These are phyloP conservation scores for Neofusicoccum kwambonambiense DNA, from an alignment of 2,329 filamentous ascomycete genomes.

Conservation along the genomic window DNA sequence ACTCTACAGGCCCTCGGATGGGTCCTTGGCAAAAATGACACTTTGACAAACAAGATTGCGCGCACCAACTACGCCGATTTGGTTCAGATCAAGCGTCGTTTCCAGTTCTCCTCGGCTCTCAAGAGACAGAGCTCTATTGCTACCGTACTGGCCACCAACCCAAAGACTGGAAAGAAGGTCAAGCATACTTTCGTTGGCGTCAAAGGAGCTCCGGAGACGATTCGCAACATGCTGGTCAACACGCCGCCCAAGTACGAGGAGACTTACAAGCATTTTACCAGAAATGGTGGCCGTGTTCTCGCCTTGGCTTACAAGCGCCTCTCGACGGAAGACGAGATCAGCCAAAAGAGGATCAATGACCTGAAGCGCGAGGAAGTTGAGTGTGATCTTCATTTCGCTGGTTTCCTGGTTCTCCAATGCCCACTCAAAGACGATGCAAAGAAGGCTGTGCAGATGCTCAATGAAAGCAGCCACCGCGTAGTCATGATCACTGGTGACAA, in stretches of 20 bases:
- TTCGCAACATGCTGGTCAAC: conserved; percentile 84
- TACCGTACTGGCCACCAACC: conserved; percentile 71
- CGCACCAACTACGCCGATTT: conserved; percentile 59
- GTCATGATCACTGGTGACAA: conserved; percentile 99
- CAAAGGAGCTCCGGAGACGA: conserved; percentile 96
- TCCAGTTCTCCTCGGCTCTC: conserved; percentile 95
- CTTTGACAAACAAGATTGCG: conserved; percentile 65
- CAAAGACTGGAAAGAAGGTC: conserved; percentile 69
- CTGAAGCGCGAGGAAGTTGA: conserved; percentile 93
- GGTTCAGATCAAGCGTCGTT: conserved; percentile 92
- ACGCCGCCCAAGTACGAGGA: conserved; percentile 90
- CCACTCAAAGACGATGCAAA: conserved; percentile 96
- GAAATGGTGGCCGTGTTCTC: conserved; percentile 90
- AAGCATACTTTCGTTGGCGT: conserved; percentile 90
- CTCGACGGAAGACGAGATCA: conserved; percentile 75
- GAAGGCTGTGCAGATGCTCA: conserved; percentile 92
- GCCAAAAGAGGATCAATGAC: conserved; percentile 83
- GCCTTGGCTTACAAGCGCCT: conserved; percentile 93
- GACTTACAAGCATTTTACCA: conserved; percentile 96
- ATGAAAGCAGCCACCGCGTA: conserved; percentile 96
- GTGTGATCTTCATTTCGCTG: conserved; percentile 79
- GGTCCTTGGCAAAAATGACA: conserved; percentile 87
- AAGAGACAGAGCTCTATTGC: conserved; percentile 96
- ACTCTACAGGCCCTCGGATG: conserved; percentile 87
- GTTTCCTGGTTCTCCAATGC: conserved; percentile 92